Conservation (phyloP, 2,329 filamentous ascomycete species). For the Akanthomyces dipterigenus region DNA sequence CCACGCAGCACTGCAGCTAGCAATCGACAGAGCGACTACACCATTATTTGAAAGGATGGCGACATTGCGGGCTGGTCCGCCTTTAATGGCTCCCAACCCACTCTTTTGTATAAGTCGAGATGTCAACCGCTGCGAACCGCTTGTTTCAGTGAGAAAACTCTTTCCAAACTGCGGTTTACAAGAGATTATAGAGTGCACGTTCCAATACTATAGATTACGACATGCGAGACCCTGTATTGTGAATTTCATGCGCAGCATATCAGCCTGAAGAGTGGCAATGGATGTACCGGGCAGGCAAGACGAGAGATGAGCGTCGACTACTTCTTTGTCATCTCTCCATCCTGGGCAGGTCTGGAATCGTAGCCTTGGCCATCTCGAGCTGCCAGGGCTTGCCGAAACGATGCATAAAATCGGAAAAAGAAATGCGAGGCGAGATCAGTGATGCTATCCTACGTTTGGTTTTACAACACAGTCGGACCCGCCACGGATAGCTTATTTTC, state of each 20-base stretch:
- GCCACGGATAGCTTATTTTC: background rate
- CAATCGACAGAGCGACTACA: background rate
- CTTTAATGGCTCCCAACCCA: background rate
- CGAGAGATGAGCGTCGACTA: too few relatives aligned
- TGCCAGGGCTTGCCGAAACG: too few relatives aligned
- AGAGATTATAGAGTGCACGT: background rate
- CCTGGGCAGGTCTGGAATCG: too few relatives aligned
- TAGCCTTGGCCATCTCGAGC: too few relatives aligned
- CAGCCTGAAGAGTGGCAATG: background rate
- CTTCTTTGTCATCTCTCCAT: too few relatives aligned
- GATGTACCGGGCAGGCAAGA: background rate
- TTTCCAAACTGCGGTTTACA: background rate
- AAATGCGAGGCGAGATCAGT: background rate
- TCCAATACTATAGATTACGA: background rate
- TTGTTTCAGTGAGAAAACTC: background rate
- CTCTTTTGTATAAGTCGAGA: background rate
- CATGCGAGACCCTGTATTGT: background rate
- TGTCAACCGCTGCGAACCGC: background rate
- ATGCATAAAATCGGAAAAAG: background rate
- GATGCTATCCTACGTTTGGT: background rate
- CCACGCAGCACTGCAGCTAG: background rate
- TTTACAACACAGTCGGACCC: background rate
- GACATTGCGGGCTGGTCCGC: constrained; percentile 10
- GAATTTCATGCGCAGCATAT: background rate
- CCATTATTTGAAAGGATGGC: constrained; percentile 7